These are phyloP conservation scores for Dioscorea zingiberensis DNA, from an alignment of 106 monocot species.

Conservation along the genomic window DNA sequence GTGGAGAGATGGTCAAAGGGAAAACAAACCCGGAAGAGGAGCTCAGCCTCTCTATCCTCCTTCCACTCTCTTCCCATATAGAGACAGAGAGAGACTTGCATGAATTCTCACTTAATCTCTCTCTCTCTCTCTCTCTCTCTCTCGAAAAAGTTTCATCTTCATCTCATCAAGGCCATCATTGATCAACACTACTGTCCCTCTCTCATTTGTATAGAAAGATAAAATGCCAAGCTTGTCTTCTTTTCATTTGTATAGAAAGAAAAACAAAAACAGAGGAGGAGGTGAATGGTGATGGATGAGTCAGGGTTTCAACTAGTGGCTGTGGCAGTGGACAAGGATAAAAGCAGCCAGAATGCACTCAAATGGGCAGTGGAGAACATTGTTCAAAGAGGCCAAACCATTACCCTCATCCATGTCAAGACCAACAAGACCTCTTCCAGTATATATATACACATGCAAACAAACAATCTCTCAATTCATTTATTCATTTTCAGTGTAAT, in stretches of 20 bases:
- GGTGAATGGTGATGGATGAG: not conserved
- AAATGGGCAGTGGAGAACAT: constrained; percentile 62
- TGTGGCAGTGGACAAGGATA: constrained; percentile 61
- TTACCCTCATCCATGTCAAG: constrained; percentile 57
- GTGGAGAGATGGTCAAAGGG: no score
- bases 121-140: no score
- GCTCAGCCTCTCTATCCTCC: not conserved
- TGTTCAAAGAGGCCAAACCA: constrained; percentile 34
- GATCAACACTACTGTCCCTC: no score
- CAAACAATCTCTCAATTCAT: not conserved
- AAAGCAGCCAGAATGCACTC: constrained; percentile 58
- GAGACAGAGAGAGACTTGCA: not conserved
- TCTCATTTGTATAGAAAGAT: no score
- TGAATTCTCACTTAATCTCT: no score
- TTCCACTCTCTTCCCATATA: not conserved
- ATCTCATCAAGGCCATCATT: no score
- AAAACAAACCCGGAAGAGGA: no score
- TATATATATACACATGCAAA: not conserved
- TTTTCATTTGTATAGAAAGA: no score
- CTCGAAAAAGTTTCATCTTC: no score
- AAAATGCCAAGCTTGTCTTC: no score
- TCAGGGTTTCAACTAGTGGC: constrained; percentile 29
- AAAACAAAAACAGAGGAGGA: not conserved
- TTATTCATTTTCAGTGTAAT: not conserved
- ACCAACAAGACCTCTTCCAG: constrained; percentile 18